Percentiles rank a stretch among this genome's conserved stretches.
These are phyloP conservation scores for Exophiala alcalophila DNA, from an alignment of 2,329 filamentous ascomycete species.

Conservation along the genomic window DNA sequence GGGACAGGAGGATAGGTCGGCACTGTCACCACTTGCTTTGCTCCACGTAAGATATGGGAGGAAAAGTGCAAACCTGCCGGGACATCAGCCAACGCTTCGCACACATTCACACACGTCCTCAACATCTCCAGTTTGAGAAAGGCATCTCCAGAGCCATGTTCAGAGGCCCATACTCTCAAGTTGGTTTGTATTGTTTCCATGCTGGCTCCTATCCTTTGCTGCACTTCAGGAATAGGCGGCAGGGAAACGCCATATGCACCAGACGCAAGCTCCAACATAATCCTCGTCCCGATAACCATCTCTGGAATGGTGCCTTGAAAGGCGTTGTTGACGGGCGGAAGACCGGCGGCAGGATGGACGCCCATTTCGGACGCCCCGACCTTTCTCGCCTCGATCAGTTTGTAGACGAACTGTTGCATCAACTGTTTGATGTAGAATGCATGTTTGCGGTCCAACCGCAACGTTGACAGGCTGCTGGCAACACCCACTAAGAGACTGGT, in stretches of 20 bases:
- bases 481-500: slow-evolving; percentile 59
- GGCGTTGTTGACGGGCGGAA: slow-evolving; percentile 66
- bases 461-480: slow-evolving; percentile 73
- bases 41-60: slow-evolving; percentile 75
- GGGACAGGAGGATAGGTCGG: slow-evolving; percentile 46
- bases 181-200: slow-evolving; percentile 13
- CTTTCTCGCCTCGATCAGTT: slow-evolving; percentile 85
- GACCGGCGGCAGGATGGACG: slow-evolving; percentile 85
- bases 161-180: slow-evolving; percentile 17
- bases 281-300: slow-evolving; percentile 41
- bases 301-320: slow-evolving; percentile 21
- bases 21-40: slow-evolving; percentile 70
- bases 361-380: slow-evolving; percentile 93
- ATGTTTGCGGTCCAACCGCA: slow-evolving; percentile 85
- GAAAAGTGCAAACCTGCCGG: slow-evolving; percentile 85
- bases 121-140: slow-evolving; percentile 82
- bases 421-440: slow-evolving; percentile 85
- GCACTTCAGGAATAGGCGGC: slow-evolving; percentile 9
- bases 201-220: slow-evolving; percentile 6
- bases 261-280: slow-evolving; percentile 41
- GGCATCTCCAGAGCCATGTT: slow-evolving; percentile 66
- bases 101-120: slow-evolving; percentile 86
- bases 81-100: slow-evolving; percentile 89
- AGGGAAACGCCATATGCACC: slow-evolving; percentile 43
- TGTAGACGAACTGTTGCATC: slow-evolving; percentile 75